Conservation (phyloP, 208 protist genomes). For the Leishmania tarentolae region DNA sequence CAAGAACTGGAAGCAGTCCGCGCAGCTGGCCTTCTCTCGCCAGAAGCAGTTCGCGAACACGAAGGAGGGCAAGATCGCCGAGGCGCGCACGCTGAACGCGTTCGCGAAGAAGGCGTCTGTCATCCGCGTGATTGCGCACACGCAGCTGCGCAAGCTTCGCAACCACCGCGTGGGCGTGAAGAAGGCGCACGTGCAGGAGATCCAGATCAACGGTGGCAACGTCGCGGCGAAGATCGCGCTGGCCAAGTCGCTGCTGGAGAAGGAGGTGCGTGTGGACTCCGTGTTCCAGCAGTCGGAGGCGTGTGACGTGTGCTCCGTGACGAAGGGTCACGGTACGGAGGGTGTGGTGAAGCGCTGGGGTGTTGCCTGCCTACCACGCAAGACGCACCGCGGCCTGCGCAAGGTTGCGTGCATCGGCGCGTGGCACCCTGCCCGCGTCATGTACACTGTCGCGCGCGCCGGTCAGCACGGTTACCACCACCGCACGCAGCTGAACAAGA, state of each 20-base stretch:
- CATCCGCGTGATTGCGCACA: conserved; percentile 98
- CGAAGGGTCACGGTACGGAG: conserved; percentile 98
- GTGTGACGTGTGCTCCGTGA: conserved; percentile 97
- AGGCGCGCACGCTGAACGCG: conserved; percentile 85
- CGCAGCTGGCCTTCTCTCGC: conserved; percentile 98
- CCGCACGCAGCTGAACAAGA: conserved; percentile 99
- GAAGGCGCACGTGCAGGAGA: conserved; percentile 99
- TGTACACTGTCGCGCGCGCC: conserved; percentile 97
- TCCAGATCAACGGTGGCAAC: conserved; percentile 99
- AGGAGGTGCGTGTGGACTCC: conserved; percentile 93
- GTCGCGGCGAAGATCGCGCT: conserved; percentile 94
- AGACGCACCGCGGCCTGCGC: conserved; percentile 99
- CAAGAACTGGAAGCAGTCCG: conserved; percentile 98
- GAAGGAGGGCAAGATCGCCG: conserved; percentile 85
- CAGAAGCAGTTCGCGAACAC: conserved; percentile 58
- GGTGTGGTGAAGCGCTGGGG: conserved; percentile 99
- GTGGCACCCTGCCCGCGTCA: conserved; percentile 92
- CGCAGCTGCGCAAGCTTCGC: conserved; percentile 96
- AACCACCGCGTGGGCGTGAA: conserved; percentile 98
- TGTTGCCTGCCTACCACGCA: conserved; percentile 96
- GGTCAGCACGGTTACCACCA: conserved; percentile 99
- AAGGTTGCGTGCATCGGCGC: conserved; percentile 96
- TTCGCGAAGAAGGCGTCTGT: conserved; percentile 97
- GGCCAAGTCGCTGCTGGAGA: conserved; percentile 93
- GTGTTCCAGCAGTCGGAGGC: conserved; percentile 97